Evolutionary conservation across 257 asterid species (phyloP).

Genomic region (Orobanche coerulescens): DNA sequence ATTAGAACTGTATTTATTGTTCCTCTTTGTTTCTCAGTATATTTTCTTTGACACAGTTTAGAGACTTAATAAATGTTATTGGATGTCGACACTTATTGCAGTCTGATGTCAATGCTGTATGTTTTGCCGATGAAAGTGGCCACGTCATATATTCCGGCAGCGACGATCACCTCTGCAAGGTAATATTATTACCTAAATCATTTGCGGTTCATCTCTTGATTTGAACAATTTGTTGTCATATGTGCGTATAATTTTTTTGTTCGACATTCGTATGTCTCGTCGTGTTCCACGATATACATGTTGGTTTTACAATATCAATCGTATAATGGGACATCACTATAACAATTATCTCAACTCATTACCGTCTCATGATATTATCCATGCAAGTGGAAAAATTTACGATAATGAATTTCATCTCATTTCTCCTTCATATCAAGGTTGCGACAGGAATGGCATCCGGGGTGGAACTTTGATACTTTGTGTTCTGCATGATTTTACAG

Average conservation of each 20-base stretch:
- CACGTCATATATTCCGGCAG: slow-evolving; percentile 95
- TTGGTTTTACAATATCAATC: too few species aligned
- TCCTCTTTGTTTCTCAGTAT: background rate
- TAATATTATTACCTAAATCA: slow-evolving; percentile 23
- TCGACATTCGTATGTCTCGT: too few species aligned
- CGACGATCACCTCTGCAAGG: slow-evolving; percentile 91
- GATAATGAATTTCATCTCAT: too few species aligned
- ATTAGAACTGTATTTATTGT: background rate
- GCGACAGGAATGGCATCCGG: too few species aligned
- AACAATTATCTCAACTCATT: too few species aligned
- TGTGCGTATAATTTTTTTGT: background rate
- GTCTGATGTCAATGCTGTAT: slow-evolving; percentile 95
- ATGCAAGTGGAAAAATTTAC: too few species aligned
- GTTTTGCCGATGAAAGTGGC: slow-evolving; percentile 96
- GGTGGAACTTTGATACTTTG: too few species aligned
- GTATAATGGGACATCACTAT: too few species aligned
- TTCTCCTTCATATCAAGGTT: too few species aligned
- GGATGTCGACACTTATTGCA: slow-evolving; percentile 34
- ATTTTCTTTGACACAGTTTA: background rate
- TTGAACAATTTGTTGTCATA: background rate
- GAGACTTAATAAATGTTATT: slow-evolving; percentile 10
- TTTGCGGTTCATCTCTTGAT: background rate
- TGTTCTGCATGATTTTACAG: too few species aligned
- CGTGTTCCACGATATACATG: too few species aligned
- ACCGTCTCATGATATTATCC: too few species aligned